Evolutionary conservation across 306 rosid genomes (phyloP).

Genomic region (Myrica gale): DNA sequence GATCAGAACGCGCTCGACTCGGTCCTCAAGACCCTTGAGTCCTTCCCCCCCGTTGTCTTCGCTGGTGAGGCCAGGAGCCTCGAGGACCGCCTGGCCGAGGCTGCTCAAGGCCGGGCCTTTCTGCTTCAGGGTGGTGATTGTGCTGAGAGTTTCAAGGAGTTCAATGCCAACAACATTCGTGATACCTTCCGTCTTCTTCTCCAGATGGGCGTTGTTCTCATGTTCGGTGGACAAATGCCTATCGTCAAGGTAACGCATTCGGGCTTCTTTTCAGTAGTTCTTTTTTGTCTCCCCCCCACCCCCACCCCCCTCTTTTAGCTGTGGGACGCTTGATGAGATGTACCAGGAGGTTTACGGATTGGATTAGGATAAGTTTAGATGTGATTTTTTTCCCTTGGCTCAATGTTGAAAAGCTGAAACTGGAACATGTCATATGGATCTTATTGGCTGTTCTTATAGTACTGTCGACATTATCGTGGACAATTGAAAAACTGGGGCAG

Average conservation of each 20-base stretch:
- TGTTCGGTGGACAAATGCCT: constrained; percentile 50
- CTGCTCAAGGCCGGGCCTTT: constrained; percentile 41
- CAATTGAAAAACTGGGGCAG: neutral
- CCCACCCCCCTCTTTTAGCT: neutral
- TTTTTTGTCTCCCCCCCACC: neutral
- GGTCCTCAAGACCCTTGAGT: constrained; percentile 37
- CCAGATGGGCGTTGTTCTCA: constrained; percentile 44
- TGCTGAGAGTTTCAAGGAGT: constrained; percentile 50
- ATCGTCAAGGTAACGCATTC: constrained; percentile 35
- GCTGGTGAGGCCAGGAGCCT: constrained; percentile 44
- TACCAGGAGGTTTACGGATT: neutral
- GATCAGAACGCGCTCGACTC: constrained; percentile 28
- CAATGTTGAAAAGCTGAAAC: neutral
- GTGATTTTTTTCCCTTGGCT: neutral
- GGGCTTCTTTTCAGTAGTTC: neutral
- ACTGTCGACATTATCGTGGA: too few species aligned
- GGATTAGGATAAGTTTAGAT: neutral
- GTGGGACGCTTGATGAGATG: neutral
- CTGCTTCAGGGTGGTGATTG: constrained; percentile 50
- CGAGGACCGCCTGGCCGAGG: constrained; percentile 40
- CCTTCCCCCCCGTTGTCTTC: constrained; percentile 46
- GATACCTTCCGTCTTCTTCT: constrained; percentile 44
- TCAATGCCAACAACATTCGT: constrained; percentile 45
- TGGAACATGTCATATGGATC: neutral
- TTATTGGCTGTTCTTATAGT: neutral